Evolutionary conservation across 192 early-diverging fungal genomes (phyloP), one percentile per base, ranked within the genome.

Genomic region (Cetraspora pellucida): DNA sequence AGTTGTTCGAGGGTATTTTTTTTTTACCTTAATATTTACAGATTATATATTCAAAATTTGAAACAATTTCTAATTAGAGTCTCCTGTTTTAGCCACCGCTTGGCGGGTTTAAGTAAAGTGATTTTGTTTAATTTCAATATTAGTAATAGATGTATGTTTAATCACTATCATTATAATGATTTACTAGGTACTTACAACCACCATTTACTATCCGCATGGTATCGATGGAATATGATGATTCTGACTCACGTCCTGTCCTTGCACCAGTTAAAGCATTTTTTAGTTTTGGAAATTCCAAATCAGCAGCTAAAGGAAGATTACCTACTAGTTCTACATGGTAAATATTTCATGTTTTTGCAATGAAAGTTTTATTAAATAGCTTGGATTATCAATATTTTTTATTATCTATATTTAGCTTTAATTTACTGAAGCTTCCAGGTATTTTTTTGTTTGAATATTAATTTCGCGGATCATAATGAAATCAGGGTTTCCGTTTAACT

Each of bases 1-100:
- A 88, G 89, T 52, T 94, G 92, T 77, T 82, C 88, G 13, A 83
- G 93, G 81, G 91, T 90, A 78, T 84, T 81, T 46, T 72, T 88
- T 61, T 68, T 85, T 7, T 86, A 84, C 30, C 76, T 31, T 70
- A 46, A 46, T 73, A 5, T 30, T 23, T 13, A 25, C 60, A 17
- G 14, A 49, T 44, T 10, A 5, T 10, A 23, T n/a, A 45, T 44
- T 60, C 47, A 9, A 17, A 49, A 67, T 21, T 30, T 37, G 47
- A 8, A 74, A 74, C 30, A 46, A 52, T 31, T 23, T 17, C 3
- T 11, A 37, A 37, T 25, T 58, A 31, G 37, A 55, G 44, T 64
- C 19, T 59, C 14, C 63, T 28, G 44, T 23, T 65, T 27, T 75
- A 89, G 88, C 89, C 89, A 25, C 89, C 89, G 21, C 76, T 90